Evolutionary conservation across 208 protist species (phyloP), one percentile per base, ranked within the genome.

Genomic region (Trypanosoma vivax): DNA sequence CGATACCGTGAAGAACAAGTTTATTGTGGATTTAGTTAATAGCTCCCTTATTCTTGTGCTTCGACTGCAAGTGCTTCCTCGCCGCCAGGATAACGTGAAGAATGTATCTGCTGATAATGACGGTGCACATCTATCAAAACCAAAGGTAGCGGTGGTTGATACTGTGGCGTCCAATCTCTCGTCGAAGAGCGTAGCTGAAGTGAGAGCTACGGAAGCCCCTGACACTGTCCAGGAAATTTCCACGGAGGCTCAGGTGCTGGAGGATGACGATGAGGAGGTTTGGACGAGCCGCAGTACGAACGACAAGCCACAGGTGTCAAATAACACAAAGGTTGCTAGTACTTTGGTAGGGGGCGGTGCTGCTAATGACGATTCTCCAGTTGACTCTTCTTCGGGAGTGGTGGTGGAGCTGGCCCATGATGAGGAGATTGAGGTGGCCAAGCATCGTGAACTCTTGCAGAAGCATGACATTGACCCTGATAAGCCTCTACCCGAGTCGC

Each of bases 21-120:
- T 65, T 37, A n/a, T 59, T 19, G 31, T 50, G 35, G 60, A 65
- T 29, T 5, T 65, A 19, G 48, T 65, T 54, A 41, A 35, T 10
- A 65, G 50, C 27, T 65, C 56, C 25, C 18, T 51, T 14, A 35
- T 71, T 10, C 41, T 83, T 23, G 64, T 60, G 10, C 33, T 79
- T 57, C 43, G 53, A 27, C 42, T 76, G 19, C 72, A 67, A 46
- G 58, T 73, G 10, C 58, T 67, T 16, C 35, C 50, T 33, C 43
- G 42, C 9, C 14, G 52, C 2, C 33, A 59, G 5, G 37, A 33
- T 29, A 34, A 71, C 6, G 31, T 45, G 24, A 45, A 27, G 41
- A 48, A 38, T 18, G 50, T 14, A 30, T 21, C 18, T 10, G 14
- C 40, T 43, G 28, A 43, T n/a, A 25, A 58, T 25, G 28, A 31